Evolutionary conservation across 331 rosid genomes (phyloP).

Genomic region (Arachis monticola): DNA sequence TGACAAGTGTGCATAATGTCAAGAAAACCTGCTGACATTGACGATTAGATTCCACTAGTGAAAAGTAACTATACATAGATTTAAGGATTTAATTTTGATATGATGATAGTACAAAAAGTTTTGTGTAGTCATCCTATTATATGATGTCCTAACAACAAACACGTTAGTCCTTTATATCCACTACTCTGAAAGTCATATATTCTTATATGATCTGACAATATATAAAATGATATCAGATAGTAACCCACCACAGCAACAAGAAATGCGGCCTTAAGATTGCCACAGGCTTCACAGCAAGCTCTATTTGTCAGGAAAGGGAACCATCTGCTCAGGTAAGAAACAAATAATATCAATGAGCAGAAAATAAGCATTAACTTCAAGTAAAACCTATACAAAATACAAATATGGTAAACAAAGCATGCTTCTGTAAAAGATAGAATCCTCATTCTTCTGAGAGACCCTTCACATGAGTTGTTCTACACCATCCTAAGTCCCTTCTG

Average conservation of each 20-base stretch:
- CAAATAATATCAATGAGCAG: conserved; percentile 34
- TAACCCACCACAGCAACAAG: conserved; percentile 94
- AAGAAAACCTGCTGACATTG: conserved; percentile 74
- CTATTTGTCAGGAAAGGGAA: conserved; percentile 84
- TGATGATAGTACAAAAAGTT: too few species aligned
- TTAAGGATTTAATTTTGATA: neutral
- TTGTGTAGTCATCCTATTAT: too few species aligned
- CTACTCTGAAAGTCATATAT: neutral
- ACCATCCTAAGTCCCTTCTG: conserved; percentile 24
- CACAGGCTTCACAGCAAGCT: conserved; percentile 99
- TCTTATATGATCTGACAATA: conserved; percentile 17
- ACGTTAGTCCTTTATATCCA: too few species aligned
- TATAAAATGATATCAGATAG: neutral
- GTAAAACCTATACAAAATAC: neutral
- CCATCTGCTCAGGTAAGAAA: conserved; percentile 68
- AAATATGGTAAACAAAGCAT: too few species aligned
- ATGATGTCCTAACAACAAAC: too few species aligned
- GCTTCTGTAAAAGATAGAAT: too few species aligned
- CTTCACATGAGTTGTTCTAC: conserved; percentile 18
- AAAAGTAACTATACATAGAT: conserved; percentile 6
- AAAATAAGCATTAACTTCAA: conserved; percentile 21
- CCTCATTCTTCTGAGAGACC: conserved; percentile 19
- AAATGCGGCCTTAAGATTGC: conserved; percentile 99
- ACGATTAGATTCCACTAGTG: conserved; percentile 31
- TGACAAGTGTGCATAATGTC: conserved; percentile 79